phyloP scores from a whole-genome alignment of 2,329 filamentous ascomycete genomes.

The Botrytis aclada region DNA sequence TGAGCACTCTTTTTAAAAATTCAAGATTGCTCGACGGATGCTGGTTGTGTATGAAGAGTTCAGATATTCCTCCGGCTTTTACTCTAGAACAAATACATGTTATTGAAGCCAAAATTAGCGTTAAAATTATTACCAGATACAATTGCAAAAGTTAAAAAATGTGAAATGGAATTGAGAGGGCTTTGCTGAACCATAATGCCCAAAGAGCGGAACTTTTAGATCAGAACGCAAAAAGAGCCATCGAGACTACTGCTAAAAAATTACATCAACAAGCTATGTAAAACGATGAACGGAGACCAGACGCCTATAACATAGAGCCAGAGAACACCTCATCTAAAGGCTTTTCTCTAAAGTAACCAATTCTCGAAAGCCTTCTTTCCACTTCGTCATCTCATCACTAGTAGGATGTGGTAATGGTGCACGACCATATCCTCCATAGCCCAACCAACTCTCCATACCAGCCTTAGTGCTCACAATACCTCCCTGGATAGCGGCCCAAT shows the following conservation, averaged over 20 bases:
- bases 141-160: neutral
- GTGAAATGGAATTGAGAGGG: neutral
- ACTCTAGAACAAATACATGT: neutral
- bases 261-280: neutral
- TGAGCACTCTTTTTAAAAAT: neutral
- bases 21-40: neutral
- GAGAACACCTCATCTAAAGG: slow-evolving; percentile 16
- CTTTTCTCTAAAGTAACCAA: slow-evolving; percentile 47
- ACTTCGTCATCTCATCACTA: slow-evolving; percentile 47
- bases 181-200: neutral
- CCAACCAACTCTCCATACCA: slow-evolving; percentile 58
- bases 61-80: neutral
- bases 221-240: neutral
- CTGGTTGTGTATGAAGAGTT: neutral
- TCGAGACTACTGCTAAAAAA: neutral
- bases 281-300: neutral
- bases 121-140: neutral
- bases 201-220: neutral
- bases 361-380: slow-evolving; percentile 56
- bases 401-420: slow-evolving; percentile 52
- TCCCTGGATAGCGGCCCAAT: slow-evolving; percentile 67
- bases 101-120: neutral
- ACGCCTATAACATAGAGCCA: neutral
- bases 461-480: slow-evolving; percentile 69
- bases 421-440: slow-evolving; percentile 57